Evolutionary conservation across 2,329 filamentous ascomycete species (phyloP).

Genomic region (Rhinocladiella mackenziei): DNA sequence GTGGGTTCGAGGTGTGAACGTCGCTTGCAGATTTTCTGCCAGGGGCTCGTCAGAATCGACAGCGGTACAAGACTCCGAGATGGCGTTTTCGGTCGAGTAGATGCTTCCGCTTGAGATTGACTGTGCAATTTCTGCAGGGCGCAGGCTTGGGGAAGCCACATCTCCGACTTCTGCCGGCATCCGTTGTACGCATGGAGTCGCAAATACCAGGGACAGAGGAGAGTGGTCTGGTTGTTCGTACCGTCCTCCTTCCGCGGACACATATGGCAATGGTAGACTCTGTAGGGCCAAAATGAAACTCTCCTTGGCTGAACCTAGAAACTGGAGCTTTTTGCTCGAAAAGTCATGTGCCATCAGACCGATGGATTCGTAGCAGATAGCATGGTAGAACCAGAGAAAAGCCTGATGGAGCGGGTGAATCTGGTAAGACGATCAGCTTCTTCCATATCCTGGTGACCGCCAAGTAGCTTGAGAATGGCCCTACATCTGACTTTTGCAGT

Average conservation of each 20-base stretch:
- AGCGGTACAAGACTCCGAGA: not conserved
- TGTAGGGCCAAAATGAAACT: constrained; percentile 20
- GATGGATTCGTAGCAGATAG: constrained; percentile 26
- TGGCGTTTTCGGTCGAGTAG: constrained; percentile 6
- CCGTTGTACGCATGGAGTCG: not conserved
- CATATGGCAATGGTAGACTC: constrained; percentile 23
- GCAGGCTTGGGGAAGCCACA: not conserved
- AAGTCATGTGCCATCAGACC: constrained; percentile 27
- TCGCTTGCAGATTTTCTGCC: not conserved
- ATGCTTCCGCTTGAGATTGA: constrained; percentile 10
- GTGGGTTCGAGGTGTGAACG: not conserved
- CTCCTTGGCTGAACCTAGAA: constrained; percentile 24
- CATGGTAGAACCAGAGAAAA: constrained; percentile 29
- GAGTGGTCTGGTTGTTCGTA: constrained; percentile 16
- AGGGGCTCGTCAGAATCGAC: not conserved
- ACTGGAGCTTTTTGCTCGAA: constrained; percentile 25
- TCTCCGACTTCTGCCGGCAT: not conserved
- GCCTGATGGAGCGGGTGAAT: constrained; percentile 24
- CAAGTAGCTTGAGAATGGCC: not conserved
- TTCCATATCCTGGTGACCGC: not conserved
- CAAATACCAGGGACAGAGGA: constrained; percentile 1
- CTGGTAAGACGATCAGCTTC: constrained; percentile 6
- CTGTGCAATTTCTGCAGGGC: not conserved
- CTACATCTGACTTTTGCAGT: constrained; percentile 16
- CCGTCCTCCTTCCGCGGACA: constrained; percentile 7